phyloP scores from a whole-genome alignment of 2,329 filamentous ascomycete genomes.

The Trichoderma harzianum region DNA sequence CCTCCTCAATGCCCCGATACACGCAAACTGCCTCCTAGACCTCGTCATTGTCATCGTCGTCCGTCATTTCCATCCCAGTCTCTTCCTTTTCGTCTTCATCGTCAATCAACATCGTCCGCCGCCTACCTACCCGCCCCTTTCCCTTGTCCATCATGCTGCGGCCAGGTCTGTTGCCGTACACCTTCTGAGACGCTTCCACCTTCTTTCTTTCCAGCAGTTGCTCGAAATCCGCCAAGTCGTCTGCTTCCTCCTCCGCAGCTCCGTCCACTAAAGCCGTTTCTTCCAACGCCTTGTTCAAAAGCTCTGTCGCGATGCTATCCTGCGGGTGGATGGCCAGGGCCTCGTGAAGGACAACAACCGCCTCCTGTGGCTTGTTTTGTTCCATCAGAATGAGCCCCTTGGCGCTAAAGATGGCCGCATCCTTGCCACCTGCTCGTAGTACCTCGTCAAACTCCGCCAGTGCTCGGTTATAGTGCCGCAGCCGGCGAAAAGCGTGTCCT shows the following conservation, averaged over 20 bases:
- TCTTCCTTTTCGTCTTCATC: constrained; percentile 39
- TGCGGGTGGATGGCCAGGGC: constrained; percentile 75
- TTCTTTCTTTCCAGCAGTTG: constrained; percentile 47
- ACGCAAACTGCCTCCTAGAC: constrained; percentile 10
- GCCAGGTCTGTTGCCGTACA: constrained; percentile 29
- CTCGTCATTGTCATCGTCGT: constrained; percentile 42
- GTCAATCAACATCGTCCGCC: constrained; percentile 32
- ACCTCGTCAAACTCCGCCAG: constrained; percentile 84
- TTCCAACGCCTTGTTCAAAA: constrained; percentile 68
- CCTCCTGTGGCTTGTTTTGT: constrained; percentile 68
- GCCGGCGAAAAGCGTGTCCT: constrained; percentile 78
- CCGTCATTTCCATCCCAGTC: constrained; percentile 55
- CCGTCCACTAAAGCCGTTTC: constrained; percentile 52
- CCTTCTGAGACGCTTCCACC: constrained; percentile 39
- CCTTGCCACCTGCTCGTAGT: constrained; percentile 75
- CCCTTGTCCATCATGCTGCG: constrained; percentile 39
- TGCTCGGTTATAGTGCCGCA: constrained; percentile 60
- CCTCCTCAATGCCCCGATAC: constrained; percentile 9
- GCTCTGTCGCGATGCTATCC: constrained; percentile 75
- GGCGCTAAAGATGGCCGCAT: constrained; percentile 72
- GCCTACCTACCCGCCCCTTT: constrained; percentile 42
- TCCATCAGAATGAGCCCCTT: constrained; percentile 85
- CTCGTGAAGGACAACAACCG: constrained; percentile 79
- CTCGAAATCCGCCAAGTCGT: constrained; percentile 51
- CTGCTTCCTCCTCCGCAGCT: constrained; percentile 45